These are phyloP conservation scores for Cerrena zonata DNA, from an alignment of 1,284 basidiomycete genomes.

Conservation along the genomic window DNA sequence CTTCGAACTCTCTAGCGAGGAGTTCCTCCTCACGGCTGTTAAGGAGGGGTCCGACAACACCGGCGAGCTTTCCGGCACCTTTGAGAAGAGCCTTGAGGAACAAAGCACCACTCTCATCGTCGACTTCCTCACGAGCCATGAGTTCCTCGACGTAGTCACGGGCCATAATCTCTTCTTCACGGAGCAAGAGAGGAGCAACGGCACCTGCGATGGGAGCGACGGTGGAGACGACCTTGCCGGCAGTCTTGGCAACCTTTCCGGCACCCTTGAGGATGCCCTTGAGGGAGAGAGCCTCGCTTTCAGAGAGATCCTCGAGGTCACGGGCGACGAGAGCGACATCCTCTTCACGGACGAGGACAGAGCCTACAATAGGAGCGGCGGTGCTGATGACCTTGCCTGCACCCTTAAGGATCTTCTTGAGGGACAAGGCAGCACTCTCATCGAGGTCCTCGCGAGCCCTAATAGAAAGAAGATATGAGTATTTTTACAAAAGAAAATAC, in stretches of 20 bases:
- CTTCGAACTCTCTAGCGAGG: too few relatives aligned
- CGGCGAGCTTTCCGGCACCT: background rate
- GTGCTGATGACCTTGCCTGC: background rate
- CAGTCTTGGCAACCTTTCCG: background rate
- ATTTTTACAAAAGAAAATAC: background rate
- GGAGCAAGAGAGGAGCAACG: background rate
- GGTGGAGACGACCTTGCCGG: background rate
- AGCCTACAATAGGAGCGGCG: background rate
- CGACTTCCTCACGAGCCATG: too few relatives aligned
- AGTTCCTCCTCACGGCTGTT: too few relatives aligned
- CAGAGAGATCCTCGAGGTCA: background rate
- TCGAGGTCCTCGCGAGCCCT: background rate
- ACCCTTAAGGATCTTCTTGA: background rate
- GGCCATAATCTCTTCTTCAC: too few relatives aligned
- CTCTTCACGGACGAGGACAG: background rate
- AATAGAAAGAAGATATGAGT: too few relatives aligned
- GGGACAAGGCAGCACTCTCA: background rate
- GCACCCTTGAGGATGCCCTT: background rate
- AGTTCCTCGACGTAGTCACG: background rate
- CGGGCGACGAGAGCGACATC: background rate
- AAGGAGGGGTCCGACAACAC: background rate
- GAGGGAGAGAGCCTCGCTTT: background rate
- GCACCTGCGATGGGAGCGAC: background rate
- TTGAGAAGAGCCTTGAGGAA: background rate
- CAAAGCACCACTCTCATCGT: background rate